Base-by-base conservation (phyloP, 176 grass and related monocot species). In the Saccharum officinarum region DNA sequence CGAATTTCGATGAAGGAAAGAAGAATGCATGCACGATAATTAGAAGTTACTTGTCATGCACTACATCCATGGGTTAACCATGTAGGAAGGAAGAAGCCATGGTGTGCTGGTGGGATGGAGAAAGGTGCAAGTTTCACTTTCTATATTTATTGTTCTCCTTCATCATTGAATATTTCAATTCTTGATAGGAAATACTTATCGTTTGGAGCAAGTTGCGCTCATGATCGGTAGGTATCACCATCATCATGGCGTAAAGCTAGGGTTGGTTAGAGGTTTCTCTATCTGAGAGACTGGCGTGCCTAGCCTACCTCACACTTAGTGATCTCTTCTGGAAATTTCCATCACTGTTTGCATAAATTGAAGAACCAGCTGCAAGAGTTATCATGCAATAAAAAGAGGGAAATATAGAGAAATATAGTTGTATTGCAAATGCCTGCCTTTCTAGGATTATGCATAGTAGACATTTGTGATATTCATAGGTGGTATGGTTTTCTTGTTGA, bases 31-130 rank as follows among this genome's bases (percentile, higher is more conserved):
- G 55, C n/a, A 10, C 14, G 18, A 82, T 88, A 69, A 59, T 82
- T 77, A 85, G 40, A 59, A 88, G 83, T 70, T 84, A 87, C 89
- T 76, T 91, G 81, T 76, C 81, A 81, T 84, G 81, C 62, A 33
- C 42, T 69, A 70, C 44, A 69, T 71, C 89, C 81, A 57, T 64
- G 76, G 18, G 69, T 88, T 85, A 85, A 47, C 44, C 14, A 17
- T 73, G 71, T 81, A 85, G 85, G 80, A 75, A 81, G 81, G 63
- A 71, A 87, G 85, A 76, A 57, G 52, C 69, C 70, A 63, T 80
- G 75, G 20, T 72, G 74, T 60, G 30, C 68, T 65, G 73, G 46
- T 82, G 18, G 75, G 59, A 49, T 87, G 23, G 77, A 84, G 69
- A 87, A 36, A 71, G 22, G n/a, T 23, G 44, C 50, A 50, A 65